Percentiles rank a stretch among this genome's conserved stretches.
Evolutionary conservation across 1,284 basidiomycete genomes (phyloP).

Genomic region (Anthracocystis setariae): DNA sequence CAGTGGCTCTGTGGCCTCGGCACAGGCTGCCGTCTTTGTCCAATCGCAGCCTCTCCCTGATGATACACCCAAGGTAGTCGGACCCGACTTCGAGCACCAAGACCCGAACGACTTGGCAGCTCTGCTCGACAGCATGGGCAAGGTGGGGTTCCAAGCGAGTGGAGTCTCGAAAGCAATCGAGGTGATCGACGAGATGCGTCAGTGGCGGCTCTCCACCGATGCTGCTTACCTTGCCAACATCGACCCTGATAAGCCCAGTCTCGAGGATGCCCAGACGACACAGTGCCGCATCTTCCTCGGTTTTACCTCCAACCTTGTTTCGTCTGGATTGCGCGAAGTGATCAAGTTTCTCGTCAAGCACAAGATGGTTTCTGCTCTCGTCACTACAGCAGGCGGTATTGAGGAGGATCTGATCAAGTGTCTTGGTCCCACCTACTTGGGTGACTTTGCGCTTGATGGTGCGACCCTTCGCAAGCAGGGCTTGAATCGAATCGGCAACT

Average conservation of each 20-base stretch:
- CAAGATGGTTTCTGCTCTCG: slow-evolving; percentile 86
- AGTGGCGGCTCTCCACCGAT: slow-evolving; percentile 54
- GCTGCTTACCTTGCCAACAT: slow-evolving; percentile 34
- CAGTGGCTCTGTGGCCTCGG: slow-evolving; percentile 26
- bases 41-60: slow-evolving; percentile 50
- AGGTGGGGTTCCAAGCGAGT: slow-evolving; percentile 95
- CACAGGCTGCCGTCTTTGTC: slow-evolving; percentile 56
- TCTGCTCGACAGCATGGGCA: slow-evolving; percentile 82
- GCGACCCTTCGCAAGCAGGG: slow-evolving; percentile 85
- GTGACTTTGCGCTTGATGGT: slow-evolving; percentile 89
- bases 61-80: slow-evolving; percentile 73
- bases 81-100: slow-evolving; percentile 84
- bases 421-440: slow-evolving; percentile 89
- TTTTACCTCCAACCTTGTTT: slow-evolving; percentile 98
- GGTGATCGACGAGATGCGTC: slow-evolving; percentile 83
- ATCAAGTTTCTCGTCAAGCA: slow-evolving; percentile 93
- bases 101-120: slow-evolving; percentile 74
- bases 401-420: slow-evolving; percentile 99
- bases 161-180: slow-evolving; percentile 88
- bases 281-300: slow-evolving; percentile 92
- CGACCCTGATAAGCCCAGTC: slow-evolving; percentile 45
- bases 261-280: slow-evolving; percentile 73
- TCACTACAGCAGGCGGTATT: slow-evolving; percentile 97
- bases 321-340: slow-evolving; percentile 93
- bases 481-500: slow-evolving; percentile 96